Evolutionary conservation across 768 basidiomycete species (phyloP), one percentile per base, ranked within the genome.

Genomic region (Serendipita sp.): DNA sequence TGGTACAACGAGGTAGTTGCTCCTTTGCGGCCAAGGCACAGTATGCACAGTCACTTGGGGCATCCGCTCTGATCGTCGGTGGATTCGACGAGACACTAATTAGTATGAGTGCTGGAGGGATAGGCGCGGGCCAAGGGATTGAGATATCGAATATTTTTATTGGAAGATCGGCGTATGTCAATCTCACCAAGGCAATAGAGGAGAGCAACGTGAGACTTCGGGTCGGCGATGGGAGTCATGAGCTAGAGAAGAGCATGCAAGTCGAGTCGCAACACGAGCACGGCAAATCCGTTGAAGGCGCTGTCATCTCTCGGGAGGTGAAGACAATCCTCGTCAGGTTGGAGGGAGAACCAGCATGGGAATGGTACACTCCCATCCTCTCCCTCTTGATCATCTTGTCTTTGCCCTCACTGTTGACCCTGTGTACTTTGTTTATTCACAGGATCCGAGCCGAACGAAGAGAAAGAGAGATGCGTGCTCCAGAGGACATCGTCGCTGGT

Each of bases 291-390:
- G 56, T 11, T 8, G 34, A 4, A n/a, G 28, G 10, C 4, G 18
- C 48, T 16, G 56, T 38, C 28, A 4, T 8, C 4, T 24, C n/a
- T 4, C 11, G 28, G n/a, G 28, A 32, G 34, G 56, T 60, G 16
- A 28, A 37, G 18, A 60, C 56, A 35, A 60, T 60, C 56, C 16
- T 60, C 63, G 65, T 77, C 35, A 70, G 74, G 10, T 66, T 78
- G 28, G 69, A 68, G 24, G 67, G 71, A 24, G 73, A 74, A 46
- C 72, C 73, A 44, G 67, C 86, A 47, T 93, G 90, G 86, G 89
- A 92, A 71, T 94, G 92, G 90, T 92, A 91, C 67, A 91, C 89
- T 62, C 90, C 90, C 13, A 87, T 92, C 68, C 78, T 92, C 65
- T 92, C 90, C 8, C 90, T 92, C 71, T 77, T 93, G 66, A 78